phyloP scores from a whole-genome alignment of 140 eudicot species.

The Ambrosia hybrid region DNA sequence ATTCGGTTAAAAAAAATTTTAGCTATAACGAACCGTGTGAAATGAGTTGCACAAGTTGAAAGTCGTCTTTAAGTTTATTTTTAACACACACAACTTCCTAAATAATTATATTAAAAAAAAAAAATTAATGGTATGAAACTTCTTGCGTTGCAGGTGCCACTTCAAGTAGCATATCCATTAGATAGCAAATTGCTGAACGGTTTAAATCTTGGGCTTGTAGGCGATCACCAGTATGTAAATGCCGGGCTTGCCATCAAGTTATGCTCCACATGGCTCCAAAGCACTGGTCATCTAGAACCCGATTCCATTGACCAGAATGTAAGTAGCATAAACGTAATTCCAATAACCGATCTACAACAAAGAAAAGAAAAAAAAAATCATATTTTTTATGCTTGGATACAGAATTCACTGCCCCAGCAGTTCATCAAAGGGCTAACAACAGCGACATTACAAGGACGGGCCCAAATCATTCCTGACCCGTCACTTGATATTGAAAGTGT shows the following conservation, averaged over 20 bases:
- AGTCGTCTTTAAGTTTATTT: not conserved
- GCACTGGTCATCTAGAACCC: conserved; percentile 68
- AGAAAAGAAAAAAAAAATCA: not conserved
- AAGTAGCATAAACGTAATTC: conserved; percentile 28
- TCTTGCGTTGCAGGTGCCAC: conserved; percentile 57
- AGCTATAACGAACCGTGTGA: not conserved
- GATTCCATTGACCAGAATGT: conserved; percentile 64
- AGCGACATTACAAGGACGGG: conserved; percentile 87
- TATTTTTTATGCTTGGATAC: conserved; percentile 28
- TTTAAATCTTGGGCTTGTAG: conserved; percentile 76
- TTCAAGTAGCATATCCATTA: conserved; percentile 72
- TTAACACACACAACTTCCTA: not conserved
- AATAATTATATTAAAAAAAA: not conserved
- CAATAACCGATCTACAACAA: not conserved
- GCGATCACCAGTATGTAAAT: conserved; percentile 91
- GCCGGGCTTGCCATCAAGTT: conserved; percentile 95
- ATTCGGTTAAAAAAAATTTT: not conserved
- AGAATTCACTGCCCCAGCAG: conserved; percentile 81
- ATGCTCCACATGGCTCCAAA: conserved; percentile 91
- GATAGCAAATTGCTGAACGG: conserved; percentile 67
- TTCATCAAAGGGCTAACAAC: conserved; percentile 80
- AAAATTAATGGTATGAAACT: not conserved
- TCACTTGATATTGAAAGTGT: conserved; percentile 52
- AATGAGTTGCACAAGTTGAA: conserved; percentile 4
- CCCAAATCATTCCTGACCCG: conserved; percentile 72